A percentile compares a stretch with the other conserved stretches of the same genome.
phyloP scores from a whole-genome alignment of 441 rosid species.

The Populus hybrid region DNA sequence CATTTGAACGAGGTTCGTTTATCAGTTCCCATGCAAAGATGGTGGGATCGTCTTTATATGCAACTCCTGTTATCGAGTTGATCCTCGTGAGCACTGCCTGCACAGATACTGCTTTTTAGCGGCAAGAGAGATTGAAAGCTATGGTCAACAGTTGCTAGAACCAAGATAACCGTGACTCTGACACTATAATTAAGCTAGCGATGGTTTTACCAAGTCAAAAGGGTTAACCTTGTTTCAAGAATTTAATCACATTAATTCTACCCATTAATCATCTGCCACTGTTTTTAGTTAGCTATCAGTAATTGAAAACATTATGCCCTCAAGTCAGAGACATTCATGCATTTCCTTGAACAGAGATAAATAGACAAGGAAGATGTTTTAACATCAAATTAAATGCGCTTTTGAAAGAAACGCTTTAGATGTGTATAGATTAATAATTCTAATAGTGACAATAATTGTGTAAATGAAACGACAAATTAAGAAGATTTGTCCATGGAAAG shows the following conservation, averaged over 20 bases:
- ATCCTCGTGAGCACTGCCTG: slow-evolving; percentile 55
- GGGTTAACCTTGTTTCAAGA: background rate
- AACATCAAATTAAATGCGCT: no score
- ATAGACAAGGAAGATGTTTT: no score
- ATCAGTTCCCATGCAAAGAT: slow-evolving; percentile 81
- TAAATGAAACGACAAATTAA: background rate
- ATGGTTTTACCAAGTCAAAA: background rate
- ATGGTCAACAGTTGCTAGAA: background rate
- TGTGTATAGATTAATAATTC: no score
- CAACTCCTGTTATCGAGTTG: slow-evolving; percentile 50
- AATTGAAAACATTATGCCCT: no score
- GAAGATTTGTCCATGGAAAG: background rate
- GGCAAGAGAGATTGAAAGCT: background rate
- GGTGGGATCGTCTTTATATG: slow-evolving; percentile 63
- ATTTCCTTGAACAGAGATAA: no score
- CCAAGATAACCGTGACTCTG: background rate
- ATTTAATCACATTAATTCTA: no score
- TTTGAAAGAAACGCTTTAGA: no score
- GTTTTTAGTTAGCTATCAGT: no score
- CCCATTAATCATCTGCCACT: no score
- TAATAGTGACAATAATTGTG: background rate
- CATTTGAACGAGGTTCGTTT: slow-evolving; percentile 60
- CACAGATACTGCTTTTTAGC: background rate
- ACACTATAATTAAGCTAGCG: background rate
- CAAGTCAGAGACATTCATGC: no score